phyloP scores from a whole-genome alignment of 2,329 filamentous ascomycete genomes.

The Aspergillus awamori region DNA sequence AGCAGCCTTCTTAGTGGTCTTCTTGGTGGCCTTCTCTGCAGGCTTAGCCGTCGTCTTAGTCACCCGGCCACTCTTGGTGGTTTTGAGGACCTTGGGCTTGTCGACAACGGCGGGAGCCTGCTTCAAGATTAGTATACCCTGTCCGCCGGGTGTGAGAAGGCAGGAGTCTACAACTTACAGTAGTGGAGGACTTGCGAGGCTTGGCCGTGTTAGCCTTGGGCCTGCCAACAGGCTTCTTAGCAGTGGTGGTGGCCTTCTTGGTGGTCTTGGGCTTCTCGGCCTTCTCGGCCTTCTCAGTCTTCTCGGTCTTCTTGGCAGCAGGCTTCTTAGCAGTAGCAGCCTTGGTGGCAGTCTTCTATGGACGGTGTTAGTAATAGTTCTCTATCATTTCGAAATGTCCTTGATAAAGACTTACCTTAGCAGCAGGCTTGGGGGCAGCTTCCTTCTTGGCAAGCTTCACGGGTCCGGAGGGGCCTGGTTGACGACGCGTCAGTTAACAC shows the following conservation, averaged over 20 bases:
- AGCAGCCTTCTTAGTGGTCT: conserved; percentile 43
- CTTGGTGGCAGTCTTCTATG: conserved; percentile 23
- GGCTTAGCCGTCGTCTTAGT: conserved; percentile 65
- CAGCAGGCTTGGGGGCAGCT: conserved; percentile 46
- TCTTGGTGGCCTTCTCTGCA: conserved; percentile 51
- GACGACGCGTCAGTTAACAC: conserved; percentile 33
- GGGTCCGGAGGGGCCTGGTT: conserved; percentile 75
- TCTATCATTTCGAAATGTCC: not conserved
- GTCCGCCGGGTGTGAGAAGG: not conserved
- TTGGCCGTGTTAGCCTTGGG: conserved; percentile 57
- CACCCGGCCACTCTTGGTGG: conserved; percentile 85
- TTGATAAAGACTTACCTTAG: conserved; percentile 32
- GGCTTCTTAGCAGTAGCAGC: conserved; percentile 26
- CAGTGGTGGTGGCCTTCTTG: conserved; percentile 46
- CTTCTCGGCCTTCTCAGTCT: conserved; percentile 55
- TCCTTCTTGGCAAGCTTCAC: conserved; percentile 91
- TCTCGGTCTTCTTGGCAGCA: conserved; percentile 29
- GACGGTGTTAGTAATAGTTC: not conserved
- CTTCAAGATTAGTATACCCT: conserved; percentile 25
- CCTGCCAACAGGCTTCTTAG: conserved; percentile 57
- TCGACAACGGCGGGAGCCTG: conserved; percentile 69
- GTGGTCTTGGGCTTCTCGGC: conserved; percentile 48
- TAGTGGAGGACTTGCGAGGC: conserved; percentile 55
- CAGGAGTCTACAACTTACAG: conserved; percentile 33
- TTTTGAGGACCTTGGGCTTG: conserved; percentile 70